phyloP scores from a whole-genome alignment of 352 stramenopile genomes.

The Phytophthora fragariaefolia region DNA sequence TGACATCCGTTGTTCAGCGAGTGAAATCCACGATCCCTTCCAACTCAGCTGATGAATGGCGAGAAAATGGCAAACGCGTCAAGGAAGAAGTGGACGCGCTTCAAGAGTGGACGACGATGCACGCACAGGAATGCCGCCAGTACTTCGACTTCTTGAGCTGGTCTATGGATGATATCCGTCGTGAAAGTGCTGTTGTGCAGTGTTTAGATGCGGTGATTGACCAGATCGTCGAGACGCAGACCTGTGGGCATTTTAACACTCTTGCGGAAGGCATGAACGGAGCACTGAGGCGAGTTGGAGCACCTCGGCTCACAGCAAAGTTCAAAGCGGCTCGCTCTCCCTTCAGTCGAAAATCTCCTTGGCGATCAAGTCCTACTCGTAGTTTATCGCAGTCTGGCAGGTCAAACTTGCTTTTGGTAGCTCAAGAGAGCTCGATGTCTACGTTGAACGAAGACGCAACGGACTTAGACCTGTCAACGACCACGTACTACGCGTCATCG shows the following conservation, averaged over 20 bases:
- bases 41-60: not conserved
- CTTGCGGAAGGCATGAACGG: slow-evolving; percentile 21
- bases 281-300: slow-evolving; percentile 10
- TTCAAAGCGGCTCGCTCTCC: not conserved
- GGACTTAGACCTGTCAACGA: slow-evolving; percentile 26
- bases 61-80: not conserved
- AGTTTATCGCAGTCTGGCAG: not conserved
- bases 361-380: not conserved
- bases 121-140: slow-evolving; percentile 55
- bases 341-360: not conserved
- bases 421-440: not conserved
- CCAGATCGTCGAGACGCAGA: slow-evolving; percentile 33
- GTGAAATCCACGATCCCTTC: not conserved
- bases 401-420: not conserved
- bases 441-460: slow-evolving; percentile 1
- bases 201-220: slow-evolving; percentile 40
- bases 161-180: slow-evolving; percentile 40
- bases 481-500: slow-evolving; percentile 20
- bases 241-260: slow-evolving; percentile 22
- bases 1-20: not conserved
- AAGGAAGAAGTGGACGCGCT: slow-evolving; percentile 37
- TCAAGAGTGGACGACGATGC: slow-evolving; percentile 48
- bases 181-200: slow-evolving; percentile 36
- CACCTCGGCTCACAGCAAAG: not conserved
- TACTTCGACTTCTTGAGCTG: slow-evolving; percentile 65